These are phyloP conservation scores for Cryptosporidium muris DNA, from an alignment of 169 alveolate genomes.

Conservation along the genomic window DNA sequence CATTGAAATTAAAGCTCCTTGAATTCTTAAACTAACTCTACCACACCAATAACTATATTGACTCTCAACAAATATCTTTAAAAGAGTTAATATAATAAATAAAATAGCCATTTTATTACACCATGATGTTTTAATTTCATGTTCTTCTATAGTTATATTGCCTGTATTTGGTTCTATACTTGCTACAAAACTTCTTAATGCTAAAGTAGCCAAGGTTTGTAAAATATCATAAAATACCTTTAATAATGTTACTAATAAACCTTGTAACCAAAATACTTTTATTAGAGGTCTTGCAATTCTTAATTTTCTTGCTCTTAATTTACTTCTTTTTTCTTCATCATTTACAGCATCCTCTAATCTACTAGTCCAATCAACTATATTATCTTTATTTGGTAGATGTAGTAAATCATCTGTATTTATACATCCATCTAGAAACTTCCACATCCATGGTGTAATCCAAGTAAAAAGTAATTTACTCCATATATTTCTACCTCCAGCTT, in stretches of 20 bases:
- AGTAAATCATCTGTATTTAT: conserved; percentile 50
- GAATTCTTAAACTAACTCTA: conserved; percentile 63
- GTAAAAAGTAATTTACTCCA: conserved; percentile 57
- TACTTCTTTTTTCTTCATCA: conserved; percentile 54
- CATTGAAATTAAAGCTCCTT: conserved; percentile 56
- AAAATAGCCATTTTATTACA: conserved; percentile 25
- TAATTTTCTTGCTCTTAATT: conserved; percentile 26
- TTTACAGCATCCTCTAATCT: conserved; percentile 45
- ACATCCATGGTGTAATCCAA: conserved; percentile 70
- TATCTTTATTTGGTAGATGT: conserved; percentile 48
- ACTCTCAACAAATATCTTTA: conserved; percentile 47
- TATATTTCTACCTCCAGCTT: conserved; percentile 47
- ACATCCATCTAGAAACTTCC: conserved; percentile 31
- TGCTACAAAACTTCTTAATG: conserved; percentile 57
- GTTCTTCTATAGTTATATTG: not conserved
- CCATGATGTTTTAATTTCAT: not conserved
- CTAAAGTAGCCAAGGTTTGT: conserved; percentile 48
- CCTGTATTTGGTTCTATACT: conserved; percentile 37
- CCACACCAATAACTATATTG: conserved; percentile 71
- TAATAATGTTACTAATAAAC: conserved; percentile 12
- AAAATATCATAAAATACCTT: conserved; percentile 35
- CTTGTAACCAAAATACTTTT: conserved; percentile 54
- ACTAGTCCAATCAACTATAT: conserved; percentile 29
- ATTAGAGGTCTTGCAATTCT: conserved; percentile 35
- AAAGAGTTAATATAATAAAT: conserved; percentile 20